phyloP scores from a whole-genome alignment of 2,329 filamentous ascomycete genomes.

The Xylaria digitata region DNA sequence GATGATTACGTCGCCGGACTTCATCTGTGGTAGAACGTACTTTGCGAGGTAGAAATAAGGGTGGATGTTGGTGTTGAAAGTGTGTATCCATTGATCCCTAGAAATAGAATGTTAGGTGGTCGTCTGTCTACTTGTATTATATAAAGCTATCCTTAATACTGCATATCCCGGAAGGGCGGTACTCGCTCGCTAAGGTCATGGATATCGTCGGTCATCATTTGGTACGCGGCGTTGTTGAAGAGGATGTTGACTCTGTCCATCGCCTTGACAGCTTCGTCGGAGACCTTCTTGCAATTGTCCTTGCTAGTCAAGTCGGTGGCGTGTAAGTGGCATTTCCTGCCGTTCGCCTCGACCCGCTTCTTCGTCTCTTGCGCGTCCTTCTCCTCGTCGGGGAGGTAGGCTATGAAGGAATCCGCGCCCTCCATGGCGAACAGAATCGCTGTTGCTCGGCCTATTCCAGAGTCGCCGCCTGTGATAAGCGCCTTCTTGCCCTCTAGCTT shows the following conservation, averaged over 20 bases:
- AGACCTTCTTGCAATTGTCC: slow-evolving; percentile 75
- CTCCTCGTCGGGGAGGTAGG: slow-evolving; percentile 80
- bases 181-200: slow-evolving; percentile 74
- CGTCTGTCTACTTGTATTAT: slow-evolving; percentile 31
- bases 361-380: slow-evolving; percentile 81
- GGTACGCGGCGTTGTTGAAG: slow-evolving; percentile 79
- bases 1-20: slow-evolving; percentile 79
- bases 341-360: slow-evolving; percentile 73
- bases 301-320: slow-evolving; percentile 72
- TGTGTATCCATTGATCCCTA: slow-evolving; percentile 81
- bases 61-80: slow-evolving; percentile 87
- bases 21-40: slow-evolving; percentile 80
- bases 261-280: slow-evolving; percentile 72
- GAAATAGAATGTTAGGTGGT: slow-evolving; percentile 3
- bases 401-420: slow-evolving; percentile 78
- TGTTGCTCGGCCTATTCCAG: slow-evolving; percentile 80
- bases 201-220: slow-evolving; percentile 80
- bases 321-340: slow-evolving; percentile 72
- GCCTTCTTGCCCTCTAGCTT: slow-evolving; percentile 82
- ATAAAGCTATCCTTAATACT: background rate
- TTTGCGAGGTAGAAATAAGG: slow-evolving; percentile 84
- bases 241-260: slow-evolving; percentile 79
- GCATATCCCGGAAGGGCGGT: background rate
- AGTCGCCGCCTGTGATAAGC: slow-evolving; percentile 84
- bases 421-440: slow-evolving; percentile 85